phyloP scores from a whole-genome alignment of 768 basidiomycete species.

The Suillus hirtellus region DNA sequence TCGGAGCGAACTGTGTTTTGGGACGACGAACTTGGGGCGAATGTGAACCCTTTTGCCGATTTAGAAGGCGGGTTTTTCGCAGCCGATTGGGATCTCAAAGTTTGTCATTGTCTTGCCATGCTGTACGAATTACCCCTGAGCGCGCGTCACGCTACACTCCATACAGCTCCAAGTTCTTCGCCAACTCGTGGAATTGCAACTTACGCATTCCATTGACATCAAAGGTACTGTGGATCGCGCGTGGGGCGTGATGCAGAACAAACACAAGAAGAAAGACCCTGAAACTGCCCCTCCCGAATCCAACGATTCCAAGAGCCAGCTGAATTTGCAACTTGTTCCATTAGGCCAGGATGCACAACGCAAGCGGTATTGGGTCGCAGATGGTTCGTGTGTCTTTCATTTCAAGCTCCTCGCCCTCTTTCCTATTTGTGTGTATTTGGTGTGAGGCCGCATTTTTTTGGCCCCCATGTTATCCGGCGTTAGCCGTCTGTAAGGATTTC shows the following conservation, averaged over 20 bases:
- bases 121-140: conserved; percentile 27
- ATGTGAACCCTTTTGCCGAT: conserved; percentile 72
- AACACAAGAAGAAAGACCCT: conserved; percentile 79
- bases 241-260: conserved; percentile 83
- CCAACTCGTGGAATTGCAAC: conserved; percentile 82
- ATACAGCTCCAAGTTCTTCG: conserved; percentile 78
- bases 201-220: conserved; percentile 66
- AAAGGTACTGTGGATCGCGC: conserved; percentile 78
- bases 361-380: conserved; percentile 83
- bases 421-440: conserved; percentile 77
- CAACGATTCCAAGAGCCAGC: conserved; percentile 64
- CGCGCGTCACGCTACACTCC: conserved; percentile 25
- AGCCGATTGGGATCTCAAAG: conserved; percentile 83
- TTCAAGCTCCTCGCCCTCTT: conserved; percentile 31
- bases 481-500: conserved; percentile 35
- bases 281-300: conserved; percentile 54
- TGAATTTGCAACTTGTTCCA: conserved; percentile 64
- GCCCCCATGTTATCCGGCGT: conserved; percentile 39
- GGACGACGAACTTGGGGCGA: conserved; percentile 65
- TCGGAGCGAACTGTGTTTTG: conserved; percentile 79
- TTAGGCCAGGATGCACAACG: conserved; percentile 75
- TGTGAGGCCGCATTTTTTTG: conserved; percentile 48
- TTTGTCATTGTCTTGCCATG: conserved; percentile 40
- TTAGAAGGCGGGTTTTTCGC: conserved; percentile 75
- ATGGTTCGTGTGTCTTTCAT: conserved; percentile 72